Evolutionary conservation across 768 basidiomycete species (phyloP).

Genomic region (Boletus rufocinnamomeus): DNA sequence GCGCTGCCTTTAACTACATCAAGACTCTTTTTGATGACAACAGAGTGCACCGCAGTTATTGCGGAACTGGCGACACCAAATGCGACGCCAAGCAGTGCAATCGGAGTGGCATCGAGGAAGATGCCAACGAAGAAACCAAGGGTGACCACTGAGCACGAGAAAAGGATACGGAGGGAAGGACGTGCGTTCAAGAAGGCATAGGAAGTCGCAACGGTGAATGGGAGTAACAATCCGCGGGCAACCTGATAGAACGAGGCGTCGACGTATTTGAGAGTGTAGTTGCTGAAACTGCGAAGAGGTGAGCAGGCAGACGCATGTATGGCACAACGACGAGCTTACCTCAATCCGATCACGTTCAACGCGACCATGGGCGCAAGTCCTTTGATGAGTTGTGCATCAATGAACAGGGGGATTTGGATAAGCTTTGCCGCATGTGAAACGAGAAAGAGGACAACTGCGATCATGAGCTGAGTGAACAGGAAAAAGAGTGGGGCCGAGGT

Average conservation of each 20-base stretch:
- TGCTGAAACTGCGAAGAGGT: slow-evolving; percentile 65
- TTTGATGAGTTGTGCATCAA: slow-evolving; percentile 66
- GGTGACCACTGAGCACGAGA: slow-evolving; percentile 81
- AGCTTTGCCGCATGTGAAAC: slow-evolving; percentile 61
- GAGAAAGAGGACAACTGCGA: slow-evolving; percentile 77
- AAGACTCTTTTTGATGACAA: slow-evolving; percentile 89
- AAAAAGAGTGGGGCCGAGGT: slow-evolving; percentile 84
- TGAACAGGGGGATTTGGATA: slow-evolving; percentile 63
- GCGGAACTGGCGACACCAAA: slow-evolving; percentile 85
- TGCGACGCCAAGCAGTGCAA: slow-evolving; percentile 63
- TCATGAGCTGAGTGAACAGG: slow-evolving; percentile 75
- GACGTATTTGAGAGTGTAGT: slow-evolving; percentile 90
- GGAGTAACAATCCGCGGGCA: slow-evolving; percentile 90
- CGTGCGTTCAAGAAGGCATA: slow-evolving; percentile 72
- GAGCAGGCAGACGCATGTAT: background rate
- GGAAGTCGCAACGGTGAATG: slow-evolving; percentile 91
- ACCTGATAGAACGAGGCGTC: slow-evolving; percentile 96
- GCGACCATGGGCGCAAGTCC: slow-evolving; percentile 74
- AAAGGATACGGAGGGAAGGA: slow-evolving; percentile 73
- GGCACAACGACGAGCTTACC: slow-evolving; percentile 46
- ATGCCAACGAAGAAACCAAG: slow-evolving; percentile 90
- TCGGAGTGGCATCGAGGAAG: slow-evolving; percentile 67
- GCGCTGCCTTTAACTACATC: slow-evolving; percentile 81
- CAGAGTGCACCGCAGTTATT: slow-evolving; percentile 89
- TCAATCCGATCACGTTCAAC: slow-evolving; percentile 81